Percentiles rank a stretch among this genome's conserved stretches.
Conservation (phyloP, 352 stramenopile genomes). For the Pelagophyceae sp. region DNA sequence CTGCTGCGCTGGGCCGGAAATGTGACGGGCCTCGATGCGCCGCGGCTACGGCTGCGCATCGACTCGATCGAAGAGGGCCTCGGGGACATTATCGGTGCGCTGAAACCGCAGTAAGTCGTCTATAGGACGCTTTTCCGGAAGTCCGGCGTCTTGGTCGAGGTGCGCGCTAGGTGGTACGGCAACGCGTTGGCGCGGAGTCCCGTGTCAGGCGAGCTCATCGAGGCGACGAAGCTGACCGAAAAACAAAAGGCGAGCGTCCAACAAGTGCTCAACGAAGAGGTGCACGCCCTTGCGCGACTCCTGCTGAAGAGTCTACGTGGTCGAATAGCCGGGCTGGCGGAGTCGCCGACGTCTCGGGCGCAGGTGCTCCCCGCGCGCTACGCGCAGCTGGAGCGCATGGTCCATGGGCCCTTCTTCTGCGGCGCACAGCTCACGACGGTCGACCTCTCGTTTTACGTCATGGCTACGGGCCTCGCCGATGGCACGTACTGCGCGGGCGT, state of each 20-base stretch:
- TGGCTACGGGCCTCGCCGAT: not conserved
- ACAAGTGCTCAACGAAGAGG: too few relatives aligned
- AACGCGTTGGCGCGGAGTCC: not conserved
- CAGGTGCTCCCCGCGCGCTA: not conserved
- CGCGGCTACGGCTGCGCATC: slow-evolving; percentile 45
- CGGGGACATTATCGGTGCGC: slow-evolving; percentile 12
- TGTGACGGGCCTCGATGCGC: slow-evolving; percentile 52
- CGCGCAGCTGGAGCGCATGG: not conserved
- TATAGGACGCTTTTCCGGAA: not conserved
- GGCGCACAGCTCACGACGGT: not conserved
- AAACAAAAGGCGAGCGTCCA: too few relatives aligned
- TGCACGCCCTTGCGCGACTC: too few relatives aligned
- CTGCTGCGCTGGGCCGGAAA: slow-evolving; percentile 57
- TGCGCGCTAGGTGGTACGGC: not conserved
- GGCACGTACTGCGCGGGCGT: not conserved
- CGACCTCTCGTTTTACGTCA: not conserved
- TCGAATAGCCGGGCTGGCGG: too few relatives aligned
- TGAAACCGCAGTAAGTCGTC: not conserved
- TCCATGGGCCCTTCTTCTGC: not conserved
- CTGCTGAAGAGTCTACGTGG: too few relatives aligned
- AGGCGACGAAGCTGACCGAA: not conserved
- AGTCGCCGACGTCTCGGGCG: too few relatives aligned
- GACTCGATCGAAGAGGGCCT: slow-evolving; percentile 26
- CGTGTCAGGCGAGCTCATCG: not conserved
- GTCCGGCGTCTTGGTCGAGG: not conserved